Base-by-base conservation (phyloP, 2,329 filamentous ascomycete genomes). In the Fusarium coicis region DNA sequence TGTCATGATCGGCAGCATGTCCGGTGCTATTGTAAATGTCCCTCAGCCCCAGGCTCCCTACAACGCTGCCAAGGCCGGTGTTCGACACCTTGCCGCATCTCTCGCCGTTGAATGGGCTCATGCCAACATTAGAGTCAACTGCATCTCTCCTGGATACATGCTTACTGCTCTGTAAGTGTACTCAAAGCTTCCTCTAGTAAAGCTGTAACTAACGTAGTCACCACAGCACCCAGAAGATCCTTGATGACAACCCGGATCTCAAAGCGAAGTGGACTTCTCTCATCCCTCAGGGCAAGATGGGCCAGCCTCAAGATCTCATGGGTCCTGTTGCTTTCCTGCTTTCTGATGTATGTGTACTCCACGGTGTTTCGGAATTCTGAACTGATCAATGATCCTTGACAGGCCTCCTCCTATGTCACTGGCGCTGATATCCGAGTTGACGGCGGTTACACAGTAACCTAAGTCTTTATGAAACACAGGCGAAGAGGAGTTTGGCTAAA, bases 81-180 rank as follows among this genome's bases (percentile, higher is more conserved):
- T 98, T 50, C 89, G 95, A 70, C 96, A 98, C 83, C 84, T 98
- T 68, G 95, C 94, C 18, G 89, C 93, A 42, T 96, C 93, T 73
- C 87, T 98, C 77, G 95, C 95, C 40, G 95, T 98, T 56, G 96
- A 98, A 83, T 98, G 96, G 96, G 95, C 96, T 0, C 88, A 91
- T 75, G 90, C 92, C 42, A 92, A 92, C 75, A 97, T 98, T 79
- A 90, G 96, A 40, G 96, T 98, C 75, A 98, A 98, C 85, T 96
- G 93, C 83, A 96, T 98, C 81, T 95, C 92, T 36, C 96, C 96
- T 0, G 96, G 96, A 49, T 98, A 98, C 84, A 98, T 98, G 96
- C 86, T 97, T 75, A 98, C 96, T 21, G 93, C 95, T 66, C 85
- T 98, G 93, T 96, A 87, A 89, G 93, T 85, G 43, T 50, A 54